Base-by-base conservation (phyloP, 2,329 filamentous ascomycete genomes). In the Venturia asperata region DNA sequence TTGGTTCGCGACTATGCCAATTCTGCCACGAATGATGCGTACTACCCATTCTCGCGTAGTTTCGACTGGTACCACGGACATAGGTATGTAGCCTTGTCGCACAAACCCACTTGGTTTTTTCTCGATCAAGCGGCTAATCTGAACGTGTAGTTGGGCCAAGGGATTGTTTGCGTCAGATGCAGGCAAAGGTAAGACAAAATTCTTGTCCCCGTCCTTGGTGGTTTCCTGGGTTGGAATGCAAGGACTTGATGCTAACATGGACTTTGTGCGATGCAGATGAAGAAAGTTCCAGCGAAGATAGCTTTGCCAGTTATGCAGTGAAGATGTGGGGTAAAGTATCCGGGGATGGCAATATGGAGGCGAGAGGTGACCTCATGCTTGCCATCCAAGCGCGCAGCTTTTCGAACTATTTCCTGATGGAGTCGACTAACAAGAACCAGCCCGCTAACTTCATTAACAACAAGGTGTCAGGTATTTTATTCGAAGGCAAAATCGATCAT, bases 1-100 rank as follows among this genome's bases (percentile, higher is more conserved):
- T 81, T 99, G 58, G 87, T 94, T 61, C 88, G 94, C 66, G 94
- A 99, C 71, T 85, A 81, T 61, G 88, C 92, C 58, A 96, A 96
- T 75, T 87, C 92, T 0, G 87, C 92, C 0, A 87, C 84, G 69
- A 74, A 82, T 21, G 92, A 96, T 73, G 80, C 82, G 37, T 85
- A 85, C 70, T 97, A 95, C 75, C 92, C 93, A 0, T 87, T 91
- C 69, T 92, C 84, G 67, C 85, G 94, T 61, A 85, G 81, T 65
- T 97, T 97, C 72, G 94, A 97, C 76, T 97, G 91, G 91, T 97
- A 87, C 75, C 87, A 95, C 72, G 94, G 93, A 1, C 94, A 97
- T 80, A 58, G 52, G 52, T 58, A 58, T 11, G 52, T 58, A n/a
- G 30, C 52, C 15, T 37, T 58, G 47, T 52, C 37, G 7, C 52